phyloP scores from a whole-genome alignment of 345 rosid genomes.

The Carallia brachiata region DNA sequence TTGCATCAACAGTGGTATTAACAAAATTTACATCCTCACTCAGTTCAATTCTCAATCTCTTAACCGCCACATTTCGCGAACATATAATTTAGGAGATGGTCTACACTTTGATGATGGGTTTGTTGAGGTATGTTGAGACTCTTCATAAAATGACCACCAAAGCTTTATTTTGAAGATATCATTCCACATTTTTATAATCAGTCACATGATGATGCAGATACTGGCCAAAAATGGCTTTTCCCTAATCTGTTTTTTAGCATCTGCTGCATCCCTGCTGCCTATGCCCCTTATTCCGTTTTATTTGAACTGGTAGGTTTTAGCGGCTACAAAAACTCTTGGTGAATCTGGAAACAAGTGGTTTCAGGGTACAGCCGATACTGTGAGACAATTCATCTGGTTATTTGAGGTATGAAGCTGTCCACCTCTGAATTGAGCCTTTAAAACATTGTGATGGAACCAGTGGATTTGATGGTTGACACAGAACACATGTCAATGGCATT shows the following conservation, averaged over 20 bases:
- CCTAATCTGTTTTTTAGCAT: not conserved
- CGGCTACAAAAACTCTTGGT: constrained; percentile 90
- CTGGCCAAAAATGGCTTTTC: not conserved
- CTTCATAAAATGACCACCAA: not conserved
- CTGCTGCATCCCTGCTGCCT: constrained; percentile 1
- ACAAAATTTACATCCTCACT: constrained; percentile 84
- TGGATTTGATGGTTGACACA: too few relatives aligned
- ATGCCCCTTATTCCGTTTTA: constrained; percentile 12
- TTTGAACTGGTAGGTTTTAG: constrained; percentile 49
- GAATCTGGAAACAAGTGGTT: constrained; percentile 86
- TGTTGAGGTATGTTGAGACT: constrained; percentile 54
- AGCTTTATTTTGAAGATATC: not conserved
- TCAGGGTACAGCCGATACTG: constrained; percentile 97
- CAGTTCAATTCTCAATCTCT: constrained; percentile 89
- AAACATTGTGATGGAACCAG: too few relatives aligned
- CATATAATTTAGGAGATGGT: constrained; percentile 66
- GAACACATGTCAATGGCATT: not conserved
- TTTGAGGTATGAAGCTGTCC: constrained; percentile 52
- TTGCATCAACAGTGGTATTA: constrained; percentile 81
- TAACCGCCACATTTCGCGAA: constrained; percentile 68
- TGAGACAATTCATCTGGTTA: constrained; percentile 77
- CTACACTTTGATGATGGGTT: constrained; percentile 72
- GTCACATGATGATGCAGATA: not conserved
- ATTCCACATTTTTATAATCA: not conserved
- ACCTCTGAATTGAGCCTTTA: too few relatives aligned